These are phyloP conservation scores for Arabidopsis lyrata DNA, from an alignment of 441 rosid genomes.

Conservation along the genomic window DNA sequence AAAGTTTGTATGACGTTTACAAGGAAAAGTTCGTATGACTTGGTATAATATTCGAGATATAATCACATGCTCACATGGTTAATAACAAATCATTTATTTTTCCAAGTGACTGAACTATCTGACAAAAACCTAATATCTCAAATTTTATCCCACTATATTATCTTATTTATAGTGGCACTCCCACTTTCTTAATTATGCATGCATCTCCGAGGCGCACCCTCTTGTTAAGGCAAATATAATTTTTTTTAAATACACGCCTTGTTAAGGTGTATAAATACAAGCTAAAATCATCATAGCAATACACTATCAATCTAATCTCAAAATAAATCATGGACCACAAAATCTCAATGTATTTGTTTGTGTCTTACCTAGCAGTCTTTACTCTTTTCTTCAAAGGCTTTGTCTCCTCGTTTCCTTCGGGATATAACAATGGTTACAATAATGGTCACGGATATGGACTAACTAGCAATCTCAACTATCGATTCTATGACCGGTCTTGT, in stretches of 20 bases:
- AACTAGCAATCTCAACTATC: slow-evolving; percentile 50
- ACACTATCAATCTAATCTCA: slow-evolving; percentile 31
- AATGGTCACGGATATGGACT: slow-evolving; percentile 33
- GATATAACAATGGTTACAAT: slow-evolving; percentile 11
- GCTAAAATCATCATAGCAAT: slow-evolving; percentile 27
- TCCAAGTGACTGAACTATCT: slow-evolving; percentile 39
- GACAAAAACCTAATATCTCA: slow-evolving; percentile 32
- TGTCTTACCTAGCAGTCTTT: slow-evolving; percentile 31
- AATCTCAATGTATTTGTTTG: slow-evolving; percentile 33
- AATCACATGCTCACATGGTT: slow-evolving; percentile 32
- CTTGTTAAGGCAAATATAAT: slow-evolving; percentile 7
- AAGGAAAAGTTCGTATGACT: background rate
- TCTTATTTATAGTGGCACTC: slow-evolving; percentile 40
- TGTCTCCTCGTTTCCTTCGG: slow-evolving; percentile 43
- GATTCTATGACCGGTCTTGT: slow-evolving; percentile 67
- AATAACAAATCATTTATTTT: slow-evolving; percentile 8
- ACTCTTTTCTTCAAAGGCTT: slow-evolving; percentile 32
- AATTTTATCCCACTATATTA: slow-evolving; percentile 29
- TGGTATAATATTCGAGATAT: slow-evolving; percentile 7
- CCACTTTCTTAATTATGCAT: slow-evolving; percentile 44
- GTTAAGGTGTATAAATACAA: slow-evolving; percentile 40
- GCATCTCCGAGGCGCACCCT: slow-evolving; percentile 44
- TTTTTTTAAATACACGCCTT: background rate
- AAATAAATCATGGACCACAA: slow-evolving; percentile 50
- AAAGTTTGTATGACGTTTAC: slow-evolving; percentile 15